A percentile compares a stretch with the other conserved stretches of the same genome.
phyloP scores from a whole-genome alignment of 345 rosid genomes.

The Corchorus capsularis region DNA sequence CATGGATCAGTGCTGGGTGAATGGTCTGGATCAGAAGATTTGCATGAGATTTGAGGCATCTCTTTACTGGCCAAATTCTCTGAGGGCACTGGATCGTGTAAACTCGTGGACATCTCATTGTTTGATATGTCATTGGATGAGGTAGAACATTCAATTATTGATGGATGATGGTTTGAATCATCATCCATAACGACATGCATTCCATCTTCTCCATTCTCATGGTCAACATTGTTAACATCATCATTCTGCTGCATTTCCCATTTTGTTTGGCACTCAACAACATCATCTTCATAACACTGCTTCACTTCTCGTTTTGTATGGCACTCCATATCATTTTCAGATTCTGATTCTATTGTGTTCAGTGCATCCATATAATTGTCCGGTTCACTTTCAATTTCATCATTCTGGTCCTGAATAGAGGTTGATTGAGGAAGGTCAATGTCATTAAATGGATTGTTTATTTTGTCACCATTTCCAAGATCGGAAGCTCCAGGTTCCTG shows the following conservation, averaged over 20 bases:
- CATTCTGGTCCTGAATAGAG: slow-evolving; percentile 31
- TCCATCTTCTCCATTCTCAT: slow-evolving; percentile 32
- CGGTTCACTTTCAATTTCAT: slow-evolving; percentile 75
- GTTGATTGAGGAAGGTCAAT: slow-evolving; percentile 36
- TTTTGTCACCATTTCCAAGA: slow-evolving; percentile 31
- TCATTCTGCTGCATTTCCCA: slow-evolving; percentile 3
- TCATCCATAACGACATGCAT: slow-evolving; percentile 12
- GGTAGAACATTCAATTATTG: slow-evolving; percentile 32
- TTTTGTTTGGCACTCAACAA: slow-evolving; percentile 18
- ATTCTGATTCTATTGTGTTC: slow-evolving; percentile 80
- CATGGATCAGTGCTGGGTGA: slow-evolving; percentile 20
- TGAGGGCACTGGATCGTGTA: slow-evolving; percentile 33
- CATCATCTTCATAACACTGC: slow-evolving; percentile 24
- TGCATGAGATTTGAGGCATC: slow-evolving; percentile 31
- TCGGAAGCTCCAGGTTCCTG: slow-evolving; percentile 27
- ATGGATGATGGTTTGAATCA: slow-evolving; percentile 26
- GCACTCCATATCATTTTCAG: slow-evolving; percentile 54
- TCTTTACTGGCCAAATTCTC: slow-evolving; percentile 35
- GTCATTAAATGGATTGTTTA: slow-evolving; percentile 31
- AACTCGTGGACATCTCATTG: slow-evolving; percentile 25
- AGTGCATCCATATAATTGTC: slow-evolving; percentile 84
- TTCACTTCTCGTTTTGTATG: slow-evolving; percentile 50
- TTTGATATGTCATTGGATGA: slow-evolving; percentile 26
- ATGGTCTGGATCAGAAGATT: slow-evolving; percentile 41
- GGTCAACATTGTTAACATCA: slow-evolving; percentile 15